Evolutionary conservation across 345 rosid genomes (phyloP).

Genomic region (Fremontodendron californicum): DNA sequence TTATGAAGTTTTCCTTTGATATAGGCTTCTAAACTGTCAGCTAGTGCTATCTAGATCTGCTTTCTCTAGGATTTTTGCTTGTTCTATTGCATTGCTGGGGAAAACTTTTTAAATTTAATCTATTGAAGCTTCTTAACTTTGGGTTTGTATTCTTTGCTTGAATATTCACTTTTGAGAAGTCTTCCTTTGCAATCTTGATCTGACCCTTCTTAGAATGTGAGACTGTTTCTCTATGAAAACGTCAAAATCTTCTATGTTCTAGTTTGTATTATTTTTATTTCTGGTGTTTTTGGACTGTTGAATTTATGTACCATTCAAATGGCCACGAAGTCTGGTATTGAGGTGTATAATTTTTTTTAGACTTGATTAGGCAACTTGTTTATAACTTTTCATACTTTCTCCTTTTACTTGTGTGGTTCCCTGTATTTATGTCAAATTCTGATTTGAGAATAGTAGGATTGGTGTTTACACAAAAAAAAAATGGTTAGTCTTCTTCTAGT

Average conservation of each 20-base stretch:
- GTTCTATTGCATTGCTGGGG: not conserved
- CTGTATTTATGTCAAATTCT: not conserved
- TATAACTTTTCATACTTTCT: not conserved
- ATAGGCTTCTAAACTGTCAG: not conserved
- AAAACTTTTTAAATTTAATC: not conserved
- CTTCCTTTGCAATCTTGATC: slow-evolving; percentile 1
- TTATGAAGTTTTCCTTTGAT: not conserved
- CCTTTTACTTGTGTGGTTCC: not conserved
- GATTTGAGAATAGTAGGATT: not conserved
- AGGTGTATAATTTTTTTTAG: not conserved
- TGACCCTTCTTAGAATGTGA: not conserved
- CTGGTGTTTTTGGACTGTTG: not conserved
- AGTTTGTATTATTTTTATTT: not conserved
- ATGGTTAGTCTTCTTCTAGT: not conserved
- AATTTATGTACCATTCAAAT: not conserved
- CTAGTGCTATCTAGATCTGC: not conserved
- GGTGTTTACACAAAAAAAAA: not conserved
- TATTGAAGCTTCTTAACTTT: slow-evolving; percentile 1
- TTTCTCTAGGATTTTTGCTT: not conserved
- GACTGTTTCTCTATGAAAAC: not conserved
- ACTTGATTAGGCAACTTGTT: not conserved
- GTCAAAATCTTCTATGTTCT: not conserved
- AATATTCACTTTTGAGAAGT: not conserved
- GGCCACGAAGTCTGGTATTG: not conserved
- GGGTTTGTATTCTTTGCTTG: not conserved